A percentile compares a stretch with the other conserved stretches of the same genome.
Conservation (phyloP, 768 basidiomycete species). For the Auricularia sp. region DNA sequence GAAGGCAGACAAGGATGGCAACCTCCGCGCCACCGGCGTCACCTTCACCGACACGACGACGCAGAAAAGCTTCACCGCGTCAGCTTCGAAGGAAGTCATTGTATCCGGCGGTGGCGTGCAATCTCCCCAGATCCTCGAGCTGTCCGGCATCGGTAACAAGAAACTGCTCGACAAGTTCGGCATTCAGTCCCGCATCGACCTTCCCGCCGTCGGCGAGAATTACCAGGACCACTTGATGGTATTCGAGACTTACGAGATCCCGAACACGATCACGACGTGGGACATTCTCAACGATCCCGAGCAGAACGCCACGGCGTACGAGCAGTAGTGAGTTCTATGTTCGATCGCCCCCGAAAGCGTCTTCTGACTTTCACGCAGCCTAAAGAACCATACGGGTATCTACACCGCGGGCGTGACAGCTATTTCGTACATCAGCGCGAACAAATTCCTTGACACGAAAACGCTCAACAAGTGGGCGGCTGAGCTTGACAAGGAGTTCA, state of each 20-base stretch:
- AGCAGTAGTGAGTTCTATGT: background rate
- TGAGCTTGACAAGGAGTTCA: constrained; percentile 3
- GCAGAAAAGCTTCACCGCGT: constrained; percentile 22
- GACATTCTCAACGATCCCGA: constrained; percentile 8
- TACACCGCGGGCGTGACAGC: background rate
- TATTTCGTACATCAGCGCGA: background rate
- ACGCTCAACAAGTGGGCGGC: background rate
- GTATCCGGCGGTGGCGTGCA: constrained; percentile 36
- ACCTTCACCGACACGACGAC: constrained; percentile 17
- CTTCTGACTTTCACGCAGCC: background rate
- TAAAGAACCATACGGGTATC: background rate
- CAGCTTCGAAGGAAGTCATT: constrained; percentile 42
- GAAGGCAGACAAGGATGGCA: constrained; percentile 3
- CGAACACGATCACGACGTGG: constrained; percentile 5
- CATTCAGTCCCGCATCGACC: constrained; percentile 44
- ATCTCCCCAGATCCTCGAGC: constrained; percentile 44
- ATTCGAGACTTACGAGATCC: background rate
- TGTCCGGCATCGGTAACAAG: constrained; percentile 59
- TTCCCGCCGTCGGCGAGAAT: constrained; percentile 71
- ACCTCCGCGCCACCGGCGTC: constrained; percentile 5
- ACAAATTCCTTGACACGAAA: background rate
- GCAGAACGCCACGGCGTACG: background rate
- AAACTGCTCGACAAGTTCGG: constrained; percentile 36
- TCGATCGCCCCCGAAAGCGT: too few relatives aligned
- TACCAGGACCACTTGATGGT: constrained; percentile 15